Percentiles rank a stretch among this genome's conserved stretches.
phyloP scores from a whole-genome alignment of 176 grass and related monocot genomes.

The Alopecurus myosuroides region DNA sequence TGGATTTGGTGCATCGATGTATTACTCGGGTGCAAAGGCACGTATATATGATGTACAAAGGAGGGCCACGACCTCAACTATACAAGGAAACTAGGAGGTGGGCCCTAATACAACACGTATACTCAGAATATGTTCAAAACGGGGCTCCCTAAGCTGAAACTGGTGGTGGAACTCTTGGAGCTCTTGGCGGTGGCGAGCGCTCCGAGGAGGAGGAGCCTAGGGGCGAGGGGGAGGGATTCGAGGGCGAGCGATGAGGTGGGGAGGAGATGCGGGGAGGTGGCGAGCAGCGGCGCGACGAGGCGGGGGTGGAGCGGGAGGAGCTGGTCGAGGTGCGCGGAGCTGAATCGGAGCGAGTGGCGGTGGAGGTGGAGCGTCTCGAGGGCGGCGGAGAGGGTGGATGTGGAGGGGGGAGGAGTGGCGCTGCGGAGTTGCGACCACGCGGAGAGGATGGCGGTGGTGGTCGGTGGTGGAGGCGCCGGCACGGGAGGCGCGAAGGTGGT shows the following conservation, averaged over 20 bases:
- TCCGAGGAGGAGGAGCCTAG: slow-evolving; percentile 42
- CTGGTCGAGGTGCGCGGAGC: slow-evolving; percentile 34
- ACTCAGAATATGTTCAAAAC: too few relatives aligned
- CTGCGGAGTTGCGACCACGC: slow-evolving; percentile 32
- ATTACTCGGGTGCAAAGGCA: too few relatives aligned
- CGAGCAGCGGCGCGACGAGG: slow-evolving; percentile 46
- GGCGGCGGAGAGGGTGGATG: slow-evolving; percentile 42
- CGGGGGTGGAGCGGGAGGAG: slow-evolving; percentile 46
- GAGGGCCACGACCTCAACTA: too few relatives aligned
- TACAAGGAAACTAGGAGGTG: too few relatives aligned
- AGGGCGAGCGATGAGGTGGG: neutral
- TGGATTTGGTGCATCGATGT: too few relatives aligned
- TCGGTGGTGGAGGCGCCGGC: neutral
- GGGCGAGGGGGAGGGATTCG: slow-evolving; percentile 6
- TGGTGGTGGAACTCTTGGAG: neutral
- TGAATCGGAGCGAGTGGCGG: slow-evolving; percentile 38
- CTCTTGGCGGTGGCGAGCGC: slow-evolving; percentile 23
- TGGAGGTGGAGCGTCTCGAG: slow-evolving; percentile 44
- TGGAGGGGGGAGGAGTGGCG: neutral
- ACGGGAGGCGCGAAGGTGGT: slow-evolving; percentile 29
- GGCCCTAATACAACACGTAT: too few relatives aligned
- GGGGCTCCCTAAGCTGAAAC: neutral
- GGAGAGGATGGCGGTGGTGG: slow-evolving; percentile 44
- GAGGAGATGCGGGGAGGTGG: slow-evolving; percentile 33
- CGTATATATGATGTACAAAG: too few relatives aligned